Evolutionary conservation across 495 filamentous ascomycete genomes (phyloP).

Genomic region (Hyaloscypha hepaticicola): DNA sequence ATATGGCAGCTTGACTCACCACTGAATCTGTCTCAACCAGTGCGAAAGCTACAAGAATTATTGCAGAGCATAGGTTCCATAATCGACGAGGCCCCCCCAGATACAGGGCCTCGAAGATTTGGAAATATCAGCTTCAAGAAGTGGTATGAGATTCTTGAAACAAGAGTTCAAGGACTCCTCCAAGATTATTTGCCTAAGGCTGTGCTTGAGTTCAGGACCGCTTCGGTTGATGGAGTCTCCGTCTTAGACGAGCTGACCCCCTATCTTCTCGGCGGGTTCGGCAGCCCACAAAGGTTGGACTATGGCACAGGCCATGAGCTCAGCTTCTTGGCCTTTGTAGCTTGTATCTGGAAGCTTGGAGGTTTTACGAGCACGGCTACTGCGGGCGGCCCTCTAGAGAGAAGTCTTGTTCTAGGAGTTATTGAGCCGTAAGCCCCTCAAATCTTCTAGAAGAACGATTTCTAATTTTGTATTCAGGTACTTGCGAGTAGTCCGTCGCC

Average conservation of each 20-base stretch:
- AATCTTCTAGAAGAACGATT: conserved; percentile 13
- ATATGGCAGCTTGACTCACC: conserved; percentile 54
- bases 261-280: conserved; percentile 87
- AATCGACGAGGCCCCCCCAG: conserved; percentile 77
- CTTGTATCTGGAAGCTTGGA: conserved; percentile 84
- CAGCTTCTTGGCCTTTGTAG: conserved; percentile 90
- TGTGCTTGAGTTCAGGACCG: conserved; percentile 41
- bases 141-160: conserved; percentile 72
- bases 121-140: conserved; percentile 86
- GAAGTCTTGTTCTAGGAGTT: conserved; percentile 75
- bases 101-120: conserved; percentile 82
- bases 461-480: conserved; percentile 50
- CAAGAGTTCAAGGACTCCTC: conserved; percentile 56
- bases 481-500: conserved; percentile 73
- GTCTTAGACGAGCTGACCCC: conserved; percentile 65
- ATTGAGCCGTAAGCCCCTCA: conserved; percentile 69
- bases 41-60: conserved; percentile 62
- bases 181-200: conserved; percentile 56
- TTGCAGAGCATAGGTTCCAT: conserved; percentile 61
- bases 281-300: conserved; percentile 84
- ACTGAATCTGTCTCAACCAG: conserved; percentile 44
- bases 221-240: conserved; percentile 20
- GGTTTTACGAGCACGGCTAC: conserved; percentile 59
- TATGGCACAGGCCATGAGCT: conserved; percentile 97
- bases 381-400: conserved; percentile 56